phyloP scores from a whole-genome alignment of 139 green algal genomes.

The Tetratostichococcus sp. region DNA sequence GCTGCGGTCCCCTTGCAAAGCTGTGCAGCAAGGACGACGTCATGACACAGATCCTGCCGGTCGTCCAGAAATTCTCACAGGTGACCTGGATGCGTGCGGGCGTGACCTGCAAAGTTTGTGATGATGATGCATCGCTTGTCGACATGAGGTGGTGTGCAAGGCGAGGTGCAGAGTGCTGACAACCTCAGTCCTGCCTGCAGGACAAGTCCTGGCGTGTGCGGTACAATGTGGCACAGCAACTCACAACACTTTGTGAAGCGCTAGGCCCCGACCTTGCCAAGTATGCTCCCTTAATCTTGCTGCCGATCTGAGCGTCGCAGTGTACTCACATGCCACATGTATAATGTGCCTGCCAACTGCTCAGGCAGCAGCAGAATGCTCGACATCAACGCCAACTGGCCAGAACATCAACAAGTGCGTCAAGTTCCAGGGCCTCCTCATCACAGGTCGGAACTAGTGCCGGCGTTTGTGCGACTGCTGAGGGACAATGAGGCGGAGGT shows the following conservation, averaged over 20 bases:
- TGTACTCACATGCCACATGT: no score
- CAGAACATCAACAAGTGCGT: no score
- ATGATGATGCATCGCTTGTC: no score
- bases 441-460: constrained; percentile 70
- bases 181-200: no score
- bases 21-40: constrained; percentile 72
- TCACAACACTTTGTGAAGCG: constrained; percentile 78
- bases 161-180: no score
- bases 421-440: no score
- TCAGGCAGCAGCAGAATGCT: no score
- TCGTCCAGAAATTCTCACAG: constrained; percentile 85
- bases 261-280: constrained; percentile 65
- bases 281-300: not conserved
- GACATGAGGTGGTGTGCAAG: no score
- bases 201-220: constrained; percentile 99
- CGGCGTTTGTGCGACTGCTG: constrained; percentile 78
- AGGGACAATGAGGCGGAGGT: constrained; percentile 71
- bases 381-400: no score
- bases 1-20: constrained; percentile 76
- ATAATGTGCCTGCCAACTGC: no score
- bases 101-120: no score
- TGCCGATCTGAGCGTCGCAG: no score
- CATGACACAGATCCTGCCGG: constrained; percentile 67
- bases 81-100: constrained; percentile 24
- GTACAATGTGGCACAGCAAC: constrained; percentile 92